A percentile compares a stretch with the other conserved stretches of the same genome.
These are phyloP conservation scores for Articulospora tetracladia DNA, from an alignment of 495 filamentous ascomycete species.

Conservation along the genomic window DNA sequence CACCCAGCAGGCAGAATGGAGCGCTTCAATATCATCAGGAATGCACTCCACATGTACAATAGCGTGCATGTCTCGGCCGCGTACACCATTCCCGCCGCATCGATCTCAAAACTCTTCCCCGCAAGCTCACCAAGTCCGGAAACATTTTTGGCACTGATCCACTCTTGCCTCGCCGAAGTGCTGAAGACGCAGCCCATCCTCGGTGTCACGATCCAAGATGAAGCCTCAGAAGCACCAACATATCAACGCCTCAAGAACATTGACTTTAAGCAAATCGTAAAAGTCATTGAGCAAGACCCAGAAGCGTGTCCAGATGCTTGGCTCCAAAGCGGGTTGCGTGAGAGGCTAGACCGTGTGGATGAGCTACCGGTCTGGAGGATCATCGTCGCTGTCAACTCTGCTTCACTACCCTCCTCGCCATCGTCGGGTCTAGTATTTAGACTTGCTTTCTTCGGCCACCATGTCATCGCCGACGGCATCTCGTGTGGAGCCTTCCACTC, in stretches of 20 bases:
- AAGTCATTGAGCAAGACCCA: not conserved
- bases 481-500: not conserved
- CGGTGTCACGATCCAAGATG: slow-evolving; percentile 1
- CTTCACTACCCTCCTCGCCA: not conserved
- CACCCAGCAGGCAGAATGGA: slow-evolving; percentile 5
- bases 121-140: not conserved
- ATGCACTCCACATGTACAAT: slow-evolving; percentile 1
- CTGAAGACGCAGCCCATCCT: slow-evolving; percentile 1
- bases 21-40: slow-evolving; percentile 1
- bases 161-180: not conserved
- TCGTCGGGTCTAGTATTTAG: not conserved
- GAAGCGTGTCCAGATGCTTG: not conserved
- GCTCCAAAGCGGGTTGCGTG: not conserved
- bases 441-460: slow-evolving; percentile 8
- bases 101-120: not conserved
- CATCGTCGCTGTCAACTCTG: not conserved
- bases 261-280: slow-evolving; percentile 7
- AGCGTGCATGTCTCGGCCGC: not conserved
- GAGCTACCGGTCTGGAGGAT: slow-evolving; percentile 5
- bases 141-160: not conserved
- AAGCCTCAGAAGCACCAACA: not conserved
- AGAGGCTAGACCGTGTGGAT: not conserved
- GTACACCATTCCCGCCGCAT: not conserved
- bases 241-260: slow-evolving; percentile 3
- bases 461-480: slow-evolving; percentile 8